phyloP scores from a whole-genome alignment of 768 basidiomycete genomes.

The Chalciporus sphaerocephalus region DNA sequence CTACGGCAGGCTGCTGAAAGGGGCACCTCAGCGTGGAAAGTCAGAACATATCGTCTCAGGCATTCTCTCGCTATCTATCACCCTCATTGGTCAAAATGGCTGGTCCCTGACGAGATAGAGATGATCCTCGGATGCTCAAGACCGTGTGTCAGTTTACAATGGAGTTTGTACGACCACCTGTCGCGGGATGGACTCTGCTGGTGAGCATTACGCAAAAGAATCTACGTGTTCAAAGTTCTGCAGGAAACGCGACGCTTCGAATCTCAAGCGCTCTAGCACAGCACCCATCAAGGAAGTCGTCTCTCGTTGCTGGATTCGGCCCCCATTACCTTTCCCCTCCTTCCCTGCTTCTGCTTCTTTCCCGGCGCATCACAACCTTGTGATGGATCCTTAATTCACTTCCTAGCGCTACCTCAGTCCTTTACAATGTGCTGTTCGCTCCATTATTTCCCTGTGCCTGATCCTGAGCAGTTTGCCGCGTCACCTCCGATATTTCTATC shows the following conservation, averaged over 20 bases:
- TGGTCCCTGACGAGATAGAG: constrained; percentile 7
- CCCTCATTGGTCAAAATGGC: constrained; percentile 7
- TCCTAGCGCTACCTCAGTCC: constrained; percentile 14
- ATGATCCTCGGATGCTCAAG: constrained; percentile 17
- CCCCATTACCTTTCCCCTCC: no score
- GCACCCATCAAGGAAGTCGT: background rate
- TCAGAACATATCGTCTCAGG: constrained; percentile 12
- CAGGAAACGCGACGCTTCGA: background rate
- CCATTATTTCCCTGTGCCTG: constrained; percentile 12
- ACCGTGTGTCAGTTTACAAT: background rate
- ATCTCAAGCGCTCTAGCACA: background rate
- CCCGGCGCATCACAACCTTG: constrained; percentile 18
- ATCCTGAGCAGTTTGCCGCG: constrained; percentile 5
- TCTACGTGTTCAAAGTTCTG: background rate
- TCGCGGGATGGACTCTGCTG: background rate
- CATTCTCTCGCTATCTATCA: constrained; percentile 13
- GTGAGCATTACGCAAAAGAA: constrained; percentile 1
- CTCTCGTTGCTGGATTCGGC: background rate
- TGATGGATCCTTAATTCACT: constrained; percentile 5
- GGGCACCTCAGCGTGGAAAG: constrained; percentile 30
- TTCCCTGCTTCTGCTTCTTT: background rate
- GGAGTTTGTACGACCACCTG: background rate
- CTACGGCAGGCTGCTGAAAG: constrained; percentile 18
- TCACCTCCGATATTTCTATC: background rate
- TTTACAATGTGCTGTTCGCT: constrained; percentile 1